phyloP scores from a whole-genome alignment of 2,329 filamentous ascomycete genomes.

The Aspergillus sp. region DNA sequence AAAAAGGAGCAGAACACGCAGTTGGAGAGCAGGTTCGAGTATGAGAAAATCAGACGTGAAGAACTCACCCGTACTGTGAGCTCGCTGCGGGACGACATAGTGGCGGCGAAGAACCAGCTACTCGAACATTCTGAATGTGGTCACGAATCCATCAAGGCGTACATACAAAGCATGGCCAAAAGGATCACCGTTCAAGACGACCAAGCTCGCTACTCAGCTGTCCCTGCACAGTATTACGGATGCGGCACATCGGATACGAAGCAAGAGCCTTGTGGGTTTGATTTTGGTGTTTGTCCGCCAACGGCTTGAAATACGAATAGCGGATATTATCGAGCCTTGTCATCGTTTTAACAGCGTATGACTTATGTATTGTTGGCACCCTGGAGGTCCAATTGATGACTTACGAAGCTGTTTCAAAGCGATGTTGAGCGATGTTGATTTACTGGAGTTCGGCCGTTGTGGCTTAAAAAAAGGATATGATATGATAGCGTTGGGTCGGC shows the following conservation, averaged over 20 bases:
- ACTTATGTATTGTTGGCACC: not conserved
- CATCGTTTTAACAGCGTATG: not conserved
- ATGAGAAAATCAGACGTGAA: conserved; percentile 7
- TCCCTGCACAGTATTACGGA: not conserved
- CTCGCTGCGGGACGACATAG: not conserved
- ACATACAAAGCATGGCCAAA: conserved; percentile 2
- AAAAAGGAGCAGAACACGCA: conserved; percentile 58
- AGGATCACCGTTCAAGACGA: not conserved
- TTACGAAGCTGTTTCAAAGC: not conserved
- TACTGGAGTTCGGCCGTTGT: not conserved
- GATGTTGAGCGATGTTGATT: not conserved
- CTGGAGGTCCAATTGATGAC: not conserved
- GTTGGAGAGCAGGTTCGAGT: conserved; percentile 43
- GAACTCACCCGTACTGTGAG: not conserved
- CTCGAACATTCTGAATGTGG: conserved; percentile 4
- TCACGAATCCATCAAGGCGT: not conserved
- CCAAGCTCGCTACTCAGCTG: not conserved
- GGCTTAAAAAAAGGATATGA: not conserved
- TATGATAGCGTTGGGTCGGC: not conserved
- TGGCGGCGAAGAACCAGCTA: not conserved
- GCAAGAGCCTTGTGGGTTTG: not conserved
- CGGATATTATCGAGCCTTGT: not conserved
- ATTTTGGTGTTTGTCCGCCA: not conserved
- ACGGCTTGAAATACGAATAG: not conserved
- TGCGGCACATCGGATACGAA: not conserved